A percentile compares a stretch with the other conserved stretches of the same genome.
These are phyloP conservation scores for Arabis alpina DNA, from an alignment of 345 rosid species.

Conservation along the genomic window DNA sequence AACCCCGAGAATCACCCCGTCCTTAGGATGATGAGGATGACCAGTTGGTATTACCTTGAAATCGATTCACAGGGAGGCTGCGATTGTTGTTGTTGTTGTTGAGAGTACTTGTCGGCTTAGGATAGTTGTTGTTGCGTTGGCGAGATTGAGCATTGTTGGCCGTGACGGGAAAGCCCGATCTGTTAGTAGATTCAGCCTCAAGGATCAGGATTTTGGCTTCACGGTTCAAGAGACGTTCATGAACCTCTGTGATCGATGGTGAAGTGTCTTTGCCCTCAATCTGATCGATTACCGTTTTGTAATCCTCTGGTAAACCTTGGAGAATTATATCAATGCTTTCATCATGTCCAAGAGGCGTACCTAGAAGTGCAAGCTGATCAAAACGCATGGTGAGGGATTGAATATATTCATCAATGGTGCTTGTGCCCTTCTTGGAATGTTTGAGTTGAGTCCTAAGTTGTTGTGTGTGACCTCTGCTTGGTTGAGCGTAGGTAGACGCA, in stretches of 20 bases:
- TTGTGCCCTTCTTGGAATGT: neutral
- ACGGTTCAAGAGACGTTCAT: no score
- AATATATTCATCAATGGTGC: neutral
- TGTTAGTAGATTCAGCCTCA: no score
- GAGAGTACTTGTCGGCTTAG: no score
- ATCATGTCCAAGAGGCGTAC: neutral
- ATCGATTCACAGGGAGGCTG: no score
- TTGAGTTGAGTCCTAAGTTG: neutral
- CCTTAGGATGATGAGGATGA: no score
- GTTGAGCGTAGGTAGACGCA: neutral
- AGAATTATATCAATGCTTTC: neutral
- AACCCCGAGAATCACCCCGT: neutral
- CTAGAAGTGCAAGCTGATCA: neutral
- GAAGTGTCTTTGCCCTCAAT: neutral
- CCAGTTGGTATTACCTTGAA: no score
- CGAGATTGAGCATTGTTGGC: neutral
- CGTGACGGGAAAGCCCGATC: neutral
- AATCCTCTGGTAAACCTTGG: neutral
- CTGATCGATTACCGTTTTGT: neutral
- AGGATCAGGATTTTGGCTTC: no score
- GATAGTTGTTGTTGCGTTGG: no score
- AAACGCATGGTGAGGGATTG: no score
- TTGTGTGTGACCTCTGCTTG: neutral
- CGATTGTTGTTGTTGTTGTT: neutral
- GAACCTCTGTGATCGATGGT: neutral